Base-by-base conservation (phyloP, 345 rosid species). In the Pseudoturritis turrita region DNA sequence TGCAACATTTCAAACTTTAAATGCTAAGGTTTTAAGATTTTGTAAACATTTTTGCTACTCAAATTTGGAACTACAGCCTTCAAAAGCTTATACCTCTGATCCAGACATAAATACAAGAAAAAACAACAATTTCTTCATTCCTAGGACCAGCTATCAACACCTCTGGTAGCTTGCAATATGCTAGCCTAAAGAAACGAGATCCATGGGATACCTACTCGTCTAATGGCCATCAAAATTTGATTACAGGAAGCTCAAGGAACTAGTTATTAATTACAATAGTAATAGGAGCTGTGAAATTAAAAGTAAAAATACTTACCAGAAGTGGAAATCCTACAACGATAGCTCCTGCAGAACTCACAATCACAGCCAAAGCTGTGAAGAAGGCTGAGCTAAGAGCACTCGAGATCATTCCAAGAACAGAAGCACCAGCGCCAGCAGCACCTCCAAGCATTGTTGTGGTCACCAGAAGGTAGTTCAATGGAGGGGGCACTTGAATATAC, bases 401-500 rank as follows among this genome's bases (percentile, higher is more conserved):
- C 5, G 98, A 92, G 73, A 92, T 76, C 94, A 89, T 80, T 65
- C 98, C 98, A 53, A 96, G 90, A 5, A 94, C 85, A 79, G 79
- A 88, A 69, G 88, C 87, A 72, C 94, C 97, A 58, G 88, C 90
- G 18, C 89, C 99, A 71, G 94, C 82, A 72, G 98, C 89, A 63
- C 95, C 97, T 69, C 99, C 99, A 55, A 96, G 97, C 98, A 96
- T 71, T 2, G 96, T 84, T 71, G 65, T 65, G 10, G 98, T 96
- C 55, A 96, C 98, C 71, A 96, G 85, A 67, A 95, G 81, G 81
- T 92, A 95, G 65, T 86, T 96, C 59, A 86, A 73, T 0, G 99
- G 99, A 2, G 96, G 91, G 2, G 97, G 98, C 49, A 96, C 92
- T 80, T 96, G 99, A 76, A 96, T 87, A 71, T 96, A 96, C 78